Base-by-base conservation (phyloP, 768 basidiomycete species). In the Cystofilobasidium capitatum region DNA sequence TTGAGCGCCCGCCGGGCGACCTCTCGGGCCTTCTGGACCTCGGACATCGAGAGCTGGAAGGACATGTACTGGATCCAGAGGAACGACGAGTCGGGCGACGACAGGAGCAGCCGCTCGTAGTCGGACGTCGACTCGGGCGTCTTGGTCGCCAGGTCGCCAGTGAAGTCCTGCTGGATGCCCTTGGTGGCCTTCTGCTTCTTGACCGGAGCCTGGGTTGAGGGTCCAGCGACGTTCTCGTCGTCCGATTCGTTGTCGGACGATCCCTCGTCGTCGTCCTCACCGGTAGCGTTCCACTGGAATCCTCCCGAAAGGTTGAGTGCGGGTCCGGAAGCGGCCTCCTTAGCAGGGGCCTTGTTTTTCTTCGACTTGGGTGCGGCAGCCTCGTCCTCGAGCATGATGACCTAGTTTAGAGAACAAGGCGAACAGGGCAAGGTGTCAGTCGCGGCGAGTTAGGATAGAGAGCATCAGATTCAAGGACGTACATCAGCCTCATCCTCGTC, bases 51-150 rank as follows among this genome's bases (percentile, higher is more conserved):
- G 14, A 98, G 81, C 73, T 93, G 91, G 84, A 97, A 94, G 12
- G 96, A 94, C 91, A 99, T 98, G 77, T 92, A 99, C 76, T 97
- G 93, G 67, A 99, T 86, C 96, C 96, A 99, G 39, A 98, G 82
- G 78, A 88, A 96, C 0, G 96, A 98, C 9, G 93, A 98, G 75
- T 96, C 91, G 1, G 96, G 94, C 0, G 94, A 92, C 35, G 90
- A 89, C 44, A 98, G 82, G 55, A 99, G 82, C 40, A 89, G 79
- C 16, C 96, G 85, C 77, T 99, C 96, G 72, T 97, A 99, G 76
- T 99, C 94, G 37, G 88, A 84, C 69, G 87, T 89, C 1, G 96
- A 96, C 75, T 91, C 89, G 1, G 96, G 96, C 26, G 81, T 81
- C 72, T 85, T 87, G 44, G 82, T 85, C 65, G 91, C 89, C 81